phyloP scores from a whole-genome alignment of 208 protist species.

The Trypanosoma boissoni region DNA sequence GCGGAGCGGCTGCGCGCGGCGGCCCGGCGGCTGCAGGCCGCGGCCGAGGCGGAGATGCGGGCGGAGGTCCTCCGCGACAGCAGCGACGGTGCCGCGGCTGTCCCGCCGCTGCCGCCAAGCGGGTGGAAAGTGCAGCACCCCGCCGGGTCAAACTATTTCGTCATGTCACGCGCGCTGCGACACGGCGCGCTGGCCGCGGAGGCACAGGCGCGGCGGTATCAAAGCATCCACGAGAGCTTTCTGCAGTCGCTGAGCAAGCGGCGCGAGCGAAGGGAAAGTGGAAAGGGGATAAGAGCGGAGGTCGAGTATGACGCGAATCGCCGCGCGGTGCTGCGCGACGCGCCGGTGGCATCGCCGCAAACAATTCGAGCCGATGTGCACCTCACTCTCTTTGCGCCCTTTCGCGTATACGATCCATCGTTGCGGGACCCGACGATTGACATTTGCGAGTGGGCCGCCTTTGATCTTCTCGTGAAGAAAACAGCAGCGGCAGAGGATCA shows the following conservation, averaged over 20 bases:
- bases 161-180: constrained; percentile 31
- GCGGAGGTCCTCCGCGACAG: constrained; percentile 72
- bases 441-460: constrained; percentile 70
- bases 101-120: constrained; percentile 65
- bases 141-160: constrained; percentile 55
- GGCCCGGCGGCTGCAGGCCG: constrained; percentile 16
- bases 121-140: constrained; percentile 67
- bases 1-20: constrained; percentile 15
- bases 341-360: neutral
- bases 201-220: constrained; percentile 32
- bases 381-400: constrained; percentile 60
- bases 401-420: constrained; percentile 72
- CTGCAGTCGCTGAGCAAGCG: constrained; percentile 6
- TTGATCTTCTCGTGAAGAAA: constrained; percentile 78
- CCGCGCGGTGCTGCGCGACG: neutral
- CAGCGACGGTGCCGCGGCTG: constrained; percentile 54
- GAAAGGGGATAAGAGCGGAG: neutral
- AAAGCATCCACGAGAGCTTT: constrained; percentile 54
- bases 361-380: constrained; percentile 38
- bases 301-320: neutral
- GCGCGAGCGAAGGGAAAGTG: neutral
- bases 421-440: constrained; percentile 38
- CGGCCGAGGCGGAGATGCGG: constrained; percentile 41
- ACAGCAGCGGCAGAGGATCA: neutral
- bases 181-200: constrained; percentile 6